phyloP scores from a whole-genome alignment of 202 grass and related monocot genomes.

The Bolboschoenoplectus hybrid region DNA sequence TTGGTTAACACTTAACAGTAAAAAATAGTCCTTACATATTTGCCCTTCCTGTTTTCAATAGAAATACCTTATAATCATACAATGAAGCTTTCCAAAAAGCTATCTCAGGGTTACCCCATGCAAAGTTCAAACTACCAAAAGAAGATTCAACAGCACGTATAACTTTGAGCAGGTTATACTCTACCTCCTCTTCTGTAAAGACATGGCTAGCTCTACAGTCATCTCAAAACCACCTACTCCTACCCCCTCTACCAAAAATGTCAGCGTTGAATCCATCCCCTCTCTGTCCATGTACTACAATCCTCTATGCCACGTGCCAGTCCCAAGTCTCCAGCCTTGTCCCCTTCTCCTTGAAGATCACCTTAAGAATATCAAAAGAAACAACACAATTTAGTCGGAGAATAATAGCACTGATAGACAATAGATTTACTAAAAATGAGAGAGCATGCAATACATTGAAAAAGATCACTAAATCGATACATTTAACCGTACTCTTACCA shows the following conservation, averaged over 20 bases:
- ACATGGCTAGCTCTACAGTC: constrained; percentile 57
- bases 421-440: too few species aligned
- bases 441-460: too few species aligned
- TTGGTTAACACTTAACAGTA: neutral
- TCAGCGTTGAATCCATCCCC: neutral
- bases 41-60: neutral
- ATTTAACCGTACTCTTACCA: too few species aligned
- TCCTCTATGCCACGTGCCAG: neutral
- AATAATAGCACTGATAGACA: too few species aligned
- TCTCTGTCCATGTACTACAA: neutral
- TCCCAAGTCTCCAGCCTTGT: neutral
- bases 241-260: neutral
- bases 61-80: constrained; percentile 74
- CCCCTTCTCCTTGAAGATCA: too few species aligned
- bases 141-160: constrained; percentile 72
- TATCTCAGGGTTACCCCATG: constrained; percentile 64
- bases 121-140: constrained; percentile 57
- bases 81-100: constrained; percentile 72
- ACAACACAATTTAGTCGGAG: too few species aligned
- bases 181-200: constrained; percentile 89
- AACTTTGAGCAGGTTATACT: constrained; percentile 53
- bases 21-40: neutral
- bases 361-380: too few species aligned
- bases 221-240: neutral
- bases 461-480: too few species aligned